Percentiles rank a stretch among this genome's conserved stretches.
phyloP scores from a whole-genome alignment of 2,329 filamentous ascomycete species.

The Acephala macrosclerotiorum region DNA sequence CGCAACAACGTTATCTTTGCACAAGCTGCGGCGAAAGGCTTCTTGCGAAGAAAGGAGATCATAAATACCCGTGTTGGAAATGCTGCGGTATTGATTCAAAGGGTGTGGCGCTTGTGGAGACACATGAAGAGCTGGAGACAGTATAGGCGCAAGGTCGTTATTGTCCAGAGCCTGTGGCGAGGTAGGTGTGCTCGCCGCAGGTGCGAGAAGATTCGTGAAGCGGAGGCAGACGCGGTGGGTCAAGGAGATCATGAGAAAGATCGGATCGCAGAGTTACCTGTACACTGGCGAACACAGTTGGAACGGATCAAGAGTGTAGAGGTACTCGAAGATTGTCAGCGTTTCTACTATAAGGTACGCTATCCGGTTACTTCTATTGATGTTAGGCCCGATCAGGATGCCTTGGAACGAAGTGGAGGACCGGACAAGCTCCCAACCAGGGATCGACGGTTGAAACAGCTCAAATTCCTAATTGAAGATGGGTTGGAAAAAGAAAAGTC shows the following conservation, averaged over 20 bases:
- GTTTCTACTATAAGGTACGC: background rate
- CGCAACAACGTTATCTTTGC: conserved; percentile 86
- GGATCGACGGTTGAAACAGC: conserved; percentile 21
- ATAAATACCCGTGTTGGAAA: conserved; percentile 94
- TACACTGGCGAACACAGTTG: conserved; percentile 14
- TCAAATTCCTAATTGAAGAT: conserved; percentile 21
- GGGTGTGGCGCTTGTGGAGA: conserved; percentile 83
- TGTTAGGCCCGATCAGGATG: conserved; percentile 14
- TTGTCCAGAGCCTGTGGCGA: conserved; percentile 93
- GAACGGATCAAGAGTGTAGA: conserved; percentile 18
- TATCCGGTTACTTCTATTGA: conserved; percentile 18
- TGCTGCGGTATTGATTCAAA: conserved; percentile 88
- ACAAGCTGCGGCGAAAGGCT: conserved; percentile 91
- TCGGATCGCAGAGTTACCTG: conserved; percentile 10
- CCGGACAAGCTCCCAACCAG: conserved; percentile 16
- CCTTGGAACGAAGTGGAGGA: conserved; percentile 16
- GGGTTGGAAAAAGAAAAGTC: conserved; percentile 23
- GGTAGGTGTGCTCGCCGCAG: conserved; percentile 80
- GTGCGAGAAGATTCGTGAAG: conserved; percentile 92
- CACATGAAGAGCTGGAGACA: conserved; percentile 83
- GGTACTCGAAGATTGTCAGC: conserved; percentile 13
- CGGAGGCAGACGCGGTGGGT: no score
- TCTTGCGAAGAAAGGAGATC: conserved; percentile 87
- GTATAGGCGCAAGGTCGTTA: conserved; percentile 87
- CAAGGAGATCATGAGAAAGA: no score